Evolutionary conservation across 1,284 basidiomycete species (phyloP).

Genomic region (Tremellales sp.): DNA sequence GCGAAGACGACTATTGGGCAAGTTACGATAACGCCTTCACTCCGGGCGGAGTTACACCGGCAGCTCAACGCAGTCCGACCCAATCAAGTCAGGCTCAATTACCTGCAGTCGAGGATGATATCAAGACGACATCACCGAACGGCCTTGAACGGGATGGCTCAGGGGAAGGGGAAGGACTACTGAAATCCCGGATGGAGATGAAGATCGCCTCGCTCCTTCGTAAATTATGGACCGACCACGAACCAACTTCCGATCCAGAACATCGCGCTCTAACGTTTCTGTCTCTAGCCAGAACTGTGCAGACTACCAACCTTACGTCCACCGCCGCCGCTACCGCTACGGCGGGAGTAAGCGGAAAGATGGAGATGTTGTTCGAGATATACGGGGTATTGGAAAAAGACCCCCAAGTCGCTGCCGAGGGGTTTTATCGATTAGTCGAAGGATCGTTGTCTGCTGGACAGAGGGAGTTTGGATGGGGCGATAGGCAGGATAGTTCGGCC

Average conservation of each 20-base stretch:
- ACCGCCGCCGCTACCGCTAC: constrained; percentile 4
- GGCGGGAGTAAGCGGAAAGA: constrained; percentile 16
- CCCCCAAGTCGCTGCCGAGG: constrained; percentile 15
- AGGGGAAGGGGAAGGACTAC: background rate
- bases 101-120: too few species aligned
- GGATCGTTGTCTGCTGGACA: constrained; percentile 14
- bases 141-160: background rate
- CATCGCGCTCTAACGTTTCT: background rate
- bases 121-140: background rate
- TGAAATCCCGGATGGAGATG: constrained; percentile 15
- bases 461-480: background rate
- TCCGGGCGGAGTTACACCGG: constrained; percentile 2
- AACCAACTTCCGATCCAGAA: constrained; percentile 3
- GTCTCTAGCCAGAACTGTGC: background rate
- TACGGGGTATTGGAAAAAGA: constrained; percentile 19
- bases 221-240: constrained; percentile 19
- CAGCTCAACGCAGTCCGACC: background rate
- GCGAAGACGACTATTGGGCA: constrained; percentile 41
- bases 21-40: constrained; percentile 27
- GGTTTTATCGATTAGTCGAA: constrained; percentile 40
- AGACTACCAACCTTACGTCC: constrained; percentile 2
- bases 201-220: constrained; percentile 20
- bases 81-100: background rate
- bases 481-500: constrained; percentile 7
- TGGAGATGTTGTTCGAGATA: constrained; percentile 34